Evolutionary conservation across 352 stramenopile genomes (phyloP).

Genomic region (Pythium chondricola): DNA sequence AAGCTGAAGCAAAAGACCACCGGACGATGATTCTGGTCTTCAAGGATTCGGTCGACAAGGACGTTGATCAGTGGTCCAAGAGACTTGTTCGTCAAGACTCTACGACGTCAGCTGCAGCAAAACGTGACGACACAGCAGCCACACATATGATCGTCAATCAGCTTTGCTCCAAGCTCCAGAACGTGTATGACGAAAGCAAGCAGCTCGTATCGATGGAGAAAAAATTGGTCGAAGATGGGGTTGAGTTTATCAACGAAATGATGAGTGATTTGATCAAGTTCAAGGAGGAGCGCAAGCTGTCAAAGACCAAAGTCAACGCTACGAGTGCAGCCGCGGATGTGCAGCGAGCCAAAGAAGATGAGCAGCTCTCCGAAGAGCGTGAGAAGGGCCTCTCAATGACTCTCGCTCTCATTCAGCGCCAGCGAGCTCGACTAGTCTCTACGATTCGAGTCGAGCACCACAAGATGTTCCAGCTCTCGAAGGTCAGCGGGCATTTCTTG

Average conservation of each 20-base stretch:
- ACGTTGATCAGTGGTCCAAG: conserved; percentile 67
- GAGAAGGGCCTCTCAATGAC: conserved; percentile 78
- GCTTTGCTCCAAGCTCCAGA: conserved; percentile 73
- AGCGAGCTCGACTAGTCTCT: conserved; percentile 42
- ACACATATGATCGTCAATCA: conserved; percentile 77
- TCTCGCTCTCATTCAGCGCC: conserved; percentile 49
- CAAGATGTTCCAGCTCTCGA: conserved; percentile 55
- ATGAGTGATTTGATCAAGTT: conserved; percentile 53
- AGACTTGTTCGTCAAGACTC: conserved; percentile 29
- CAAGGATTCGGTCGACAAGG: conserved; percentile 73
- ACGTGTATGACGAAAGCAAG: conserved; percentile 69
- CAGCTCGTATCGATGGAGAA: conserved; percentile 60
- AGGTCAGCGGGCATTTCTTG: conserved; percentile 41
- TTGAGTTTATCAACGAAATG: conserved; percentile 67
- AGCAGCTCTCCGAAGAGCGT: conserved; percentile 66
- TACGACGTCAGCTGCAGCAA: conserved; percentile 19
- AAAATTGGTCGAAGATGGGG: conserved; percentile 51
- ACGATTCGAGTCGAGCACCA: conserved; percentile 58
- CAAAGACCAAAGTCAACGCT: conserved; percentile 26
- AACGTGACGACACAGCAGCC: conserved; percentile 58
- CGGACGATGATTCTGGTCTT: conserved; percentile 80
- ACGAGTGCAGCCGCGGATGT: conserved; percentile 4
- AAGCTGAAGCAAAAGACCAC: conserved; percentile 72
- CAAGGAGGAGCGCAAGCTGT: conserved; percentile 39
- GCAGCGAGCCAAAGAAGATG: conserved; percentile 39